These are phyloP conservation scores for California macrophylla DNA, from an alignment of 441 rosid species.

Conservation along the genomic window DNA sequence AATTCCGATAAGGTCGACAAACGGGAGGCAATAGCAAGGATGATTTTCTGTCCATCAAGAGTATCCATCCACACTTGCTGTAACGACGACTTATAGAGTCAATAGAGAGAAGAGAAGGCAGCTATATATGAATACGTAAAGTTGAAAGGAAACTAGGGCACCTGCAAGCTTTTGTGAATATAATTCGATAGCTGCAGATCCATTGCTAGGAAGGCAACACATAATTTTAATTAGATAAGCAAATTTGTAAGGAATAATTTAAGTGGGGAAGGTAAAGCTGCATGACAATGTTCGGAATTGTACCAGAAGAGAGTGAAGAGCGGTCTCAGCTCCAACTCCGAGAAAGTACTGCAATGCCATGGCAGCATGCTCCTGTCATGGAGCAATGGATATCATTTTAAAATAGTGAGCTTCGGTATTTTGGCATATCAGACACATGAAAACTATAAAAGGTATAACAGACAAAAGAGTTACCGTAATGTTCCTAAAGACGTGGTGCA, in stretches of 20 bases:
- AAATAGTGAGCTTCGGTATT: constrained; percentile 15
- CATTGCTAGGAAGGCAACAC: constrained; percentile 42
- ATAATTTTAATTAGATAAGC: constrained; percentile 5
- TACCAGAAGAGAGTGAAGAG: constrained; percentile 69
- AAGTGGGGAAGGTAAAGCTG: constrained; percentile 10
- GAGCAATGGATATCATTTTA: constrained; percentile 1
- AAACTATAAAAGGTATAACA: background rate
- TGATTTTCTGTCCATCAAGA: constrained; percentile 62
- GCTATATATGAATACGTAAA: background rate
- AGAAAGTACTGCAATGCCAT: constrained; percentile 68
- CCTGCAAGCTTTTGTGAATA: constrained; percentile 69
- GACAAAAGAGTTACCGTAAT: constrained; percentile 44
- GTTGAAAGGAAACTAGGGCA: constrained; percentile 15
- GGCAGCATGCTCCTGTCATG: constrained; percentile 69
- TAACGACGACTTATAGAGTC: constrained; percentile 13
- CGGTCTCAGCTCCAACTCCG: constrained; percentile 42
- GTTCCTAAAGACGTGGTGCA: constrained; percentile 54
- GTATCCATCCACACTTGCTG: constrained; percentile 66
- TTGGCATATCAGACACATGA: constrained; percentile 9
- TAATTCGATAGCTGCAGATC: constrained; percentile 70
- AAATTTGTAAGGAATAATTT: constrained; percentile 13
- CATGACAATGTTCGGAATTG: constrained; percentile 1
- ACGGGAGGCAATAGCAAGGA: constrained; percentile 62
- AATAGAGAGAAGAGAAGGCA: constrained; percentile 9
- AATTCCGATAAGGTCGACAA: constrained; percentile 37